These are phyloP conservation scores for Hanseniaspora hatyaiensis DNA, from an alignment of 805 yeast species.

Conservation along the genomic window DNA sequence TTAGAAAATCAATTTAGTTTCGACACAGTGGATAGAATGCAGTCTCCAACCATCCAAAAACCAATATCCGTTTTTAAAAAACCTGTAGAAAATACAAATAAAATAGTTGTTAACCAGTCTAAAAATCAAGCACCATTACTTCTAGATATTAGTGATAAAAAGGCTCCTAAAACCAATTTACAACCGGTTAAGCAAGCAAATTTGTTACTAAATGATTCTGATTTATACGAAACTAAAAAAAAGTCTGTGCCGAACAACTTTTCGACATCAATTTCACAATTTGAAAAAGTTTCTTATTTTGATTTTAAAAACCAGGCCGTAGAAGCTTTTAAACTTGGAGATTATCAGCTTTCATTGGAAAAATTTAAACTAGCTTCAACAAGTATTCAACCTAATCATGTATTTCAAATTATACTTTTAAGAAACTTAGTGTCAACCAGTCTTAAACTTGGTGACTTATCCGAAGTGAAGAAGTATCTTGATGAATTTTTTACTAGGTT, in stretches of 20 bases:
- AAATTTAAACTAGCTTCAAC: constrained; percentile 47
- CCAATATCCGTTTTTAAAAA: too few species aligned
- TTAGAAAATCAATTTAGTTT: background rate
- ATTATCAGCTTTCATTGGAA: constrained; percentile 54
- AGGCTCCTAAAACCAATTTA: too few species aligned
- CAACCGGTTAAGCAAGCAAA: too few species aligned
- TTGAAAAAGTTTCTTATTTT: constrained; percentile 32
- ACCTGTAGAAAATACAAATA: background rate
- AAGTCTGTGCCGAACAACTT: background rate
- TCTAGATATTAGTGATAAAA: background rate
- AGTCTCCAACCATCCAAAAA: background rate
- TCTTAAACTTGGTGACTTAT: constrained; percentile 60
- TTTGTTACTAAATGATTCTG: background rate
- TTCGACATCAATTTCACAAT: constrained; percentile 19
- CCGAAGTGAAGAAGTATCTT: constrained; percentile 26
- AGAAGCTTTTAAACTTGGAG: constrained; percentile 65
- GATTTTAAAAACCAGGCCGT: constrained; percentile 47
- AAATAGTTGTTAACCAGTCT: background rate
- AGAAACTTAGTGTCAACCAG: constrained; percentile 66
- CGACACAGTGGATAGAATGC: background rate
- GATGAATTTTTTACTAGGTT: constrained; percentile 27
- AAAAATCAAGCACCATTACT: background rate
- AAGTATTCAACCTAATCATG: constrained; percentile 52
- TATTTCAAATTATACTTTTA: constrained; percentile 50
- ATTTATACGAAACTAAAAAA: background rate